Percentiles rank a stretch among this genome's conserved stretches.
Conservation (phyloP, 169 alveolate genomes). For the Plasmodium berghei region DNA sequence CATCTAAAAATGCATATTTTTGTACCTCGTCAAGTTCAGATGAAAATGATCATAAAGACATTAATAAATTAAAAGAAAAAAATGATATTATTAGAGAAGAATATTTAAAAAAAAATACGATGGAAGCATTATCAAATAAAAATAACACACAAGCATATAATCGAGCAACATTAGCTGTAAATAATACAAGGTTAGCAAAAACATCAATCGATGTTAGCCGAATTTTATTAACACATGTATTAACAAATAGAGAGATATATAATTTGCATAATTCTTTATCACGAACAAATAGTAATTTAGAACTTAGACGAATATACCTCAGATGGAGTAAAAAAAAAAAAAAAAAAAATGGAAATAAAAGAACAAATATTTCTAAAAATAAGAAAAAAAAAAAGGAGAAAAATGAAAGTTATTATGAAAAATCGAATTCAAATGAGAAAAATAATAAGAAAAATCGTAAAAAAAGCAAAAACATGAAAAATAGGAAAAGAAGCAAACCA, state of each 20-base stretch:
- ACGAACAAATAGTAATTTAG: constrained; percentile 29
- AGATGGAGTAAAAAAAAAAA: constrained; percentile 58
- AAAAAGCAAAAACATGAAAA: constrained; percentile 5
- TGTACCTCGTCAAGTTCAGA: constrained; percentile 35
- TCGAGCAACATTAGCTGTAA: constrained; percentile 61
- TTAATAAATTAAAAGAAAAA: constrained; percentile 68
- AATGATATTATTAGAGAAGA: constrained; percentile 60
- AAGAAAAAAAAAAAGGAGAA: constrained; percentile 11
- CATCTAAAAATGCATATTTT: not conserved
- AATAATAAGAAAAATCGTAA: not conserved
- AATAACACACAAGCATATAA: constrained; percentile 48
- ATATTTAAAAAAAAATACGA: constrained; percentile 48
- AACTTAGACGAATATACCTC: constrained; percentile 44
- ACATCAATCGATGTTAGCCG: constrained; percentile 60
- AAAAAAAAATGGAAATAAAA: constrained; percentile 9
- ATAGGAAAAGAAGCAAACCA: not conserved
- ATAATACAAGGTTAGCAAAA: constrained; percentile 49
- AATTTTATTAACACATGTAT: constrained; percentile 52
- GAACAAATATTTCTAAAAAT: not conserved
- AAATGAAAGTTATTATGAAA: not conserved
- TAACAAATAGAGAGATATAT: constrained; percentile 60
- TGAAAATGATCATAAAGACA: constrained; percentile 18
- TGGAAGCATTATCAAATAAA: constrained; percentile 51
- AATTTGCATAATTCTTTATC: constrained; percentile 39
- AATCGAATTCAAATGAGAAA: not conserved